Conservation (phyloP, 2,329 filamentous ascomycete species). For the Fusarium luffae region DNA sequence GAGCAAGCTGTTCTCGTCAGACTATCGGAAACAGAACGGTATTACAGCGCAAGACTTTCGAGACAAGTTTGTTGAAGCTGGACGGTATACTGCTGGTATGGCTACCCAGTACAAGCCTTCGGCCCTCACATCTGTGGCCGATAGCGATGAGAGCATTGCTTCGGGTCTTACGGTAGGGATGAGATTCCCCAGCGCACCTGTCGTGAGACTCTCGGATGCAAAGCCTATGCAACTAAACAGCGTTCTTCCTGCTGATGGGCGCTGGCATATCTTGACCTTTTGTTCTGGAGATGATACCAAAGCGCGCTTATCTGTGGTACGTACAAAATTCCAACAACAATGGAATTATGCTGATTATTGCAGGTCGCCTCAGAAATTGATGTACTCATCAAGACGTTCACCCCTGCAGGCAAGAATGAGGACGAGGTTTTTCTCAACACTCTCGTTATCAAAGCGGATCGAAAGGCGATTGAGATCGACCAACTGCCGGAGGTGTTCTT, state of each 20-base stretch:
- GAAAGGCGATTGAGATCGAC: conserved; percentile 7
- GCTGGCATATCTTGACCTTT: conserved; percentile 39
- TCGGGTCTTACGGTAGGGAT: conserved; percentile 19
- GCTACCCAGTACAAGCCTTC: conserved; percentile 29
- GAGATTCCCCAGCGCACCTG: conserved; percentile 35
- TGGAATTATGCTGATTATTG: rapidly evolving
- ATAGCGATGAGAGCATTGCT: neutral
- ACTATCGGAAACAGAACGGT: conserved; percentile 20
- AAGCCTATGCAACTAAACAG: conserved; percentile 32
- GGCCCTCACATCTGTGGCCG: neutral
- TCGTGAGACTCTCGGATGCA: conserved; percentile 34
- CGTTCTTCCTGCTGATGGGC: conserved; percentile 27
- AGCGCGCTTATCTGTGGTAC: neutral
- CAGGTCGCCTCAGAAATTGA: neutral
- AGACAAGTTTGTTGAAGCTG: conserved; percentile 35
- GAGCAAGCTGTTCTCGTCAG: conserved; percentile 36
- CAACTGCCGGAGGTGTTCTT: conserved; percentile 28
- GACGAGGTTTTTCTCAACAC: conserved; percentile 16
- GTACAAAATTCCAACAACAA: rapidly evolving
- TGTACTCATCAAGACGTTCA: neutral
- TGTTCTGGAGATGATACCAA: neutral
- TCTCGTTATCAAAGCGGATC: conserved; percentile 9
- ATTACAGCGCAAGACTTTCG: conserved; percentile 18
- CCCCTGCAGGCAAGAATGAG: rapidly evolving
- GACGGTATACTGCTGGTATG: conserved; percentile 37